Evolutionary conservation across 139 green algal species (phyloP).

Genomic region (Zygnema circumcarinatum): DNA sequence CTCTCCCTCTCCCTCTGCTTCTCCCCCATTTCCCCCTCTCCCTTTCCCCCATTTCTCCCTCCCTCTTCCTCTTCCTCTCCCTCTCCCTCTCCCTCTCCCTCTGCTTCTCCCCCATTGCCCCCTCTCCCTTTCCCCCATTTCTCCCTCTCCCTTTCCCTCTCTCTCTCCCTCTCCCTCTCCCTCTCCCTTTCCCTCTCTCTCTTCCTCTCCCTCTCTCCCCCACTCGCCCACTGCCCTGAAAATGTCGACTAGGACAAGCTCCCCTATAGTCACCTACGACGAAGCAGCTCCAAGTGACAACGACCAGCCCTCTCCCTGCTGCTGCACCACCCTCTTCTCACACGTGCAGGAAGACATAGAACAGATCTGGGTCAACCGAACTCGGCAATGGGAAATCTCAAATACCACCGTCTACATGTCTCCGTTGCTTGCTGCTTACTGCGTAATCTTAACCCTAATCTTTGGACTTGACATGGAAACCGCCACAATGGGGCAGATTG

Average conservation of each 20-base stretch:
- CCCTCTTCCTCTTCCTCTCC: not conserved
- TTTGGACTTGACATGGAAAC: not conserved
- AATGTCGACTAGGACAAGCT: no score
- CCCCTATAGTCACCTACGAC: no score
- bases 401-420: not conserved
- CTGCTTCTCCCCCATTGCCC: not conserved
- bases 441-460: not conserved
- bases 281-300: no score
- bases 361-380: not conserved
- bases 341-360: not conserved
- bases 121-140: not conserved
- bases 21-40: not conserved
- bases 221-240: not conserved
- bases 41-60: not conserved
- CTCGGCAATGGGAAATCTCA: not conserved
- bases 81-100: not conserved
- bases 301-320: no score
- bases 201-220: not conserved
- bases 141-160: not conserved
- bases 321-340: not conserved
- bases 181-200: not conserved
- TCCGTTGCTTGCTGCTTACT: not conserved
- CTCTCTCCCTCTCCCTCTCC: not conserved
- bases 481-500: not conserved
- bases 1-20: no score